These are phyloP conservation scores for Penicillium sp. DNA, from an alignment of 2,329 filamentous ascomycete genomes.

Conservation along the genomic window DNA sequence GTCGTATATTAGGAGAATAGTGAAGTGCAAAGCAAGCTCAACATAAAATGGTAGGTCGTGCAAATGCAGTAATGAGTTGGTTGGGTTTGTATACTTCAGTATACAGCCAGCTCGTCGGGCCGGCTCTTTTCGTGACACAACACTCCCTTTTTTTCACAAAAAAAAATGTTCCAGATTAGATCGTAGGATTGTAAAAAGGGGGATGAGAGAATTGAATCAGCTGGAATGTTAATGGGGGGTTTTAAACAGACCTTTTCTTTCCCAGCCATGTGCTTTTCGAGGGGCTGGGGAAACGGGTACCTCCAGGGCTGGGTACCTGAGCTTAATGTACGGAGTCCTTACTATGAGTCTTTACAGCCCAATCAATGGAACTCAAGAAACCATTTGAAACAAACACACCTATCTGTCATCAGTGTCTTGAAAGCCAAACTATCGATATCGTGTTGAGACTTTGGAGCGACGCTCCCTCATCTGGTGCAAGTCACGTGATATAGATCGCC, in stretches of 20 bases:
- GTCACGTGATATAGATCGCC: neutral
- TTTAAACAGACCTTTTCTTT: constrained; percentile 10
- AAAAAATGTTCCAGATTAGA: neutral
- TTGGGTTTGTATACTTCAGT: constrained; percentile 9
- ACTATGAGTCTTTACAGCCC: no score
- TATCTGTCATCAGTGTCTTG: no score
- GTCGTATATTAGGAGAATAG: neutral
- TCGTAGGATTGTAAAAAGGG: constrained; percentile 6
- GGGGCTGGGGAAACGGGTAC: constrained; percentile 21
- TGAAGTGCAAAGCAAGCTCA: neutral
- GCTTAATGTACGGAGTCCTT: neutral
- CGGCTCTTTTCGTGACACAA: neutral
- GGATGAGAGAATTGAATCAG: neutral
- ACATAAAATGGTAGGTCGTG: neutral
- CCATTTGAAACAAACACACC: neutral
- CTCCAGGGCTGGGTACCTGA: neutral
- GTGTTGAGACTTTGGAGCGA: no score
- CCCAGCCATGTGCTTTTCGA: constrained; percentile 27
- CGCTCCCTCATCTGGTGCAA: no score
- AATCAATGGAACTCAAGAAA: neutral
- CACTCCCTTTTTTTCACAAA: neutral
- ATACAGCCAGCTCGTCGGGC: constrained; percentile 3
- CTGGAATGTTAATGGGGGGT: constrained; percentile 15
- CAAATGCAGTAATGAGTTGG: constrained; percentile 2
- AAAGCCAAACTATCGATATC: neutral